phyloP scores from a whole-genome alignment of 768 basidiomycete species.

The Tephrocybe sp. region DNA sequence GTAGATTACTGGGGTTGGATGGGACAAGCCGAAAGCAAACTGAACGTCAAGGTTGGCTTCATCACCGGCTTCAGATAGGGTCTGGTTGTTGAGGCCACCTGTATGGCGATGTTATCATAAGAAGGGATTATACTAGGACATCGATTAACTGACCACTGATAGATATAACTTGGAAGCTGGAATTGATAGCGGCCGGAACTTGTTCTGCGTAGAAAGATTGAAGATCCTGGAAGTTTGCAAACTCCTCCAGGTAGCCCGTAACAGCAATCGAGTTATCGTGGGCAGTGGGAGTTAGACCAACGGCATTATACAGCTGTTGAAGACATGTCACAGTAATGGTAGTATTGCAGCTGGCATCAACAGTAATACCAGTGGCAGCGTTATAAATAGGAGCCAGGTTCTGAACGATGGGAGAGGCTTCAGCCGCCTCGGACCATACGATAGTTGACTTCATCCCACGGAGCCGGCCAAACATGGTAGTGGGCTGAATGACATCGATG shows the following conservation, averaged over 20 bases:
- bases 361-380: conserved; percentile 9
- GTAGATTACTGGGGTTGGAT: conserved; percentile 47
- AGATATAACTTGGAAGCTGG: conserved; percentile 51
- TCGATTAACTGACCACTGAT: conserved; percentile 41
- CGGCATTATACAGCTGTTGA: conserved; percentile 52
- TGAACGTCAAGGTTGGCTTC: conserved; percentile 69
- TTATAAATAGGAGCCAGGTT: conserved; percentile 6
- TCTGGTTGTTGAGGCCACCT: conserved; percentile 64
- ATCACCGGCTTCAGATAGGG: conserved; percentile 40
- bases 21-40: conserved; percentile 58
- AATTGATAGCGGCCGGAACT: conserved; percentile 42
- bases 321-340: conserved; percentile 53
- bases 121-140: background rate
- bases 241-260: conserved; percentile 51
- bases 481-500: conserved; percentile 68
- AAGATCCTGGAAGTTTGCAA: conserved; percentile 49
- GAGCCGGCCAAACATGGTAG: conserved; percentile 54
- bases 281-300: conserved; percentile 40
- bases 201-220: conserved; percentile 46
- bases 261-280: conserved; percentile 49
- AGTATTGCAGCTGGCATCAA: conserved; percentile 46
- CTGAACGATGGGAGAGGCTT: conserved; percentile 10
- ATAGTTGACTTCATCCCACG: conserved; percentile 15
- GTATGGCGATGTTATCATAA: background rate
- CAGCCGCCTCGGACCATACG: conserved; percentile 20